Evolutionary conservation across 1,139 yeast genomes (phyloP), one percentile per base, ranked within the genome.

Genomic region (Pichia sp.): DNA sequence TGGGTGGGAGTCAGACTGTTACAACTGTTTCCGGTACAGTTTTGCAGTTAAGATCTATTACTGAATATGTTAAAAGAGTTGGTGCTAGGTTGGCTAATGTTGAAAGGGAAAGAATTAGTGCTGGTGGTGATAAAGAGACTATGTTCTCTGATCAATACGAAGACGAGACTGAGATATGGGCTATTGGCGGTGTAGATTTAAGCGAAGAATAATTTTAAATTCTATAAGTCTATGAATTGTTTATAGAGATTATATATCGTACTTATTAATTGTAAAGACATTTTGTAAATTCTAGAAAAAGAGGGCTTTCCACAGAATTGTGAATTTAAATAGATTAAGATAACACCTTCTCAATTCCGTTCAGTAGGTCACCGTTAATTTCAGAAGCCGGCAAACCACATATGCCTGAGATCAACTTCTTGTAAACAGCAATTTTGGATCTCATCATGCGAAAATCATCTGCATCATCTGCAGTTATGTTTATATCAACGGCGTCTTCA

Each of bases 91-190:
- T 92, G 62, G 97, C 97, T 0, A 75, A 75, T 38, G 90, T 88
- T 52, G 97, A 90, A 70, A 79, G 92, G 65, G 97, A 89, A 64
- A 81, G 96, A 73, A 78, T 89, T 38, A 85, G 80, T 30, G 95
- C 90, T 29, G 97, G 97, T 52, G 97, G 97, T 58, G 97, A 90
- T 67, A 89, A 78, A 16, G 96, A 88, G 64, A 80, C 92, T 0
- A 82, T 90, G 78, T 88, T 79, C 68, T 84, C 93, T 61, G 97
- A 90, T 68, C 78, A 88, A 64, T 81, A 81, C 64, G 97, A 90
- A 72, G 97, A 90, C 68, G 95, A 87, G 66, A 72, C 72, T 54
- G 97, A 90, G 69, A 84, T 90, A 38, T 89, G 96, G 96, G 84
- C 93, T 6, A 85, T 89, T 61, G 95, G 95, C 52, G 84, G 84